Base-by-base conservation (phyloP, 2,329 filamentous ascomycete genomes). In the Trichoderma brevicompactum region DNA sequence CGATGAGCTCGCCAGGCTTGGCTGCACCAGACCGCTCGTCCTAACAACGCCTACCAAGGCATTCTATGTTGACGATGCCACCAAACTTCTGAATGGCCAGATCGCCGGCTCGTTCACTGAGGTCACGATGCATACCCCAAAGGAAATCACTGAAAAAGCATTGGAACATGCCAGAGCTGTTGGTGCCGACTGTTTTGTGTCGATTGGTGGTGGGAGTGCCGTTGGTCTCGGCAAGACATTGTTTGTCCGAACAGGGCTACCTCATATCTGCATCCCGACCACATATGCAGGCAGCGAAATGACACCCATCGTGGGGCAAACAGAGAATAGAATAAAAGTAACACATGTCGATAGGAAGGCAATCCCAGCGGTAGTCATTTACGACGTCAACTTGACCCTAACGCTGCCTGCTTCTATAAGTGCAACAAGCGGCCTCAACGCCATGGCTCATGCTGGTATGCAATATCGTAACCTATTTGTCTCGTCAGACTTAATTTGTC, bases 301-400 rank as follows among this genome's bases (percentile, higher is more conserved):
- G 81, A 89, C 87, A 3, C 84, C 87, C 0, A 87, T 89, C 53
- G 75, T 89, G 12, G 87, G 87, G 2, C 86, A 89, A 75, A 89
- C 86, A 0, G 77, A 79, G 12, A 80, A 84, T 61, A 86, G 87
- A 0, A 72, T 79, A 65, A 88, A 89, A 75, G 83, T 81, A 64
- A 89, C 87, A 3, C 77, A 81, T 36, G 79, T 76, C 5, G 85
- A 89, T 72, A 81, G 83, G 1, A 85, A 82, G 72, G 88, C 89
- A 64, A 75, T 88, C 19, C 87, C 87, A 0, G 80, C 79, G 0
- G 83, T 82, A 0, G 87, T 89, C 4, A 85, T 90, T 44, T 89
- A 89, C 72, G 87, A 90, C 76, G 85, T 88, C 17, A 81, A 87
- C 70, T 75, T 89, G 63, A 89, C 87, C 0, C 79, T 87, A 80